A percentile compares a stretch with the other conserved stretches of the same genome.
Conservation (phyloP, 2,329 filamentous ascomycete species). For the Ascocoryne sarcoides region DNA sequence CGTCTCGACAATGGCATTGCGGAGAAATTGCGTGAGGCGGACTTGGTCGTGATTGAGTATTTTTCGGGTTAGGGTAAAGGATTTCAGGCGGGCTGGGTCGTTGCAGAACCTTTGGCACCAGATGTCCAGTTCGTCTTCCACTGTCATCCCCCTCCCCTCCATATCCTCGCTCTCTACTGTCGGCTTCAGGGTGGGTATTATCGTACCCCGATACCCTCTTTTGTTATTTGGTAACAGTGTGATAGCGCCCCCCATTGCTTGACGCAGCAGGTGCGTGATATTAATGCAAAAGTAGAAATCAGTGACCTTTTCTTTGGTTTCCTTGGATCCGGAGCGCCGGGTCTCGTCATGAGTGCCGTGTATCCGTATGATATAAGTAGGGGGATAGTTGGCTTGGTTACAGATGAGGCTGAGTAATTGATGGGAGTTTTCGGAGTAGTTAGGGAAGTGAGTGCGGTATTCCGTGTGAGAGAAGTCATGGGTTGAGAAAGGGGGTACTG, state of each 20-base stretch:
- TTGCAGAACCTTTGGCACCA: conserved; percentile 65
- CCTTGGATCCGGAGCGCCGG: conserved; percentile 28
- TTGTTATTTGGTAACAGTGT: conserved; percentile 48
- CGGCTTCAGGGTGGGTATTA: conserved; percentile 43
- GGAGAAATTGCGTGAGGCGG: conserved; percentile 42
- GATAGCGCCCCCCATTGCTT: conserved; percentile 36
- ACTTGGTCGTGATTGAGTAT: conserved; percentile 54
- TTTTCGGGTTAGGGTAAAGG: conserved; percentile 41
- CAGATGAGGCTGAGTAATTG: conserved; percentile 21
- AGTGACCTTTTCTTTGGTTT: conserved; percentile 39
- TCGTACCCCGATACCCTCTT: conserved; percentile 55
- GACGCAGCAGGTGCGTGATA: conserved; percentile 48
- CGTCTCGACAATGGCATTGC: conserved; percentile 50
- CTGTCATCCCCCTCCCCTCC: conserved; percentile 11
- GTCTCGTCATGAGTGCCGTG: conserved; percentile 28
- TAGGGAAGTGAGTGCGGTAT: conserved; percentile 22
- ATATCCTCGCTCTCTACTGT: conserved; percentile 25
- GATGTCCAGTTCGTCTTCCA: conserved; percentile 10
- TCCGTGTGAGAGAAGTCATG: conserved; percentile 17
- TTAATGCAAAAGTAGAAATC: conserved; percentile 55
- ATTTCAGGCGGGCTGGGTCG: conserved; percentile 47
- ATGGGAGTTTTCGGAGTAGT: conserved; percentile 19
- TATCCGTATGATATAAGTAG: conserved; percentile 23
- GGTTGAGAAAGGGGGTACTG: conserved; percentile 19
- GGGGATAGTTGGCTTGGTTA: conserved; percentile 22